These are phyloP conservation scores for Psophocarpus tetragonolobus DNA, from an alignment of 306 rosid genomes.

Conservation along the genomic window DNA sequence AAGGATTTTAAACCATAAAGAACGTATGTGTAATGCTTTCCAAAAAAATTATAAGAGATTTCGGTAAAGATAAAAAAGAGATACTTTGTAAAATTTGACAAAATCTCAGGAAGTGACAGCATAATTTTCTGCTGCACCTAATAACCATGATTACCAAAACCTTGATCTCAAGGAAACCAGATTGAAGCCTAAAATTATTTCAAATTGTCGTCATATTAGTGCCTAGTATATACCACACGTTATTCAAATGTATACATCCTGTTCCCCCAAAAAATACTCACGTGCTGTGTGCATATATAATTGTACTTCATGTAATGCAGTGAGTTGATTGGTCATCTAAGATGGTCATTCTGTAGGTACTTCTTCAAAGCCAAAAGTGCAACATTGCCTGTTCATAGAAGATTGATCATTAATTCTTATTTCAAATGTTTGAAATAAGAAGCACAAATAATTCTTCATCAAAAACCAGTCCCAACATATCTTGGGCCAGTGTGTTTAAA, in stretches of 20 bases:
- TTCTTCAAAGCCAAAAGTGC: conserved; percentile 74
- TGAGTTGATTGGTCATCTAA: conserved; percentile 18
- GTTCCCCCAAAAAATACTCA: neutral
- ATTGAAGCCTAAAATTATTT: conserved; percentile 25
- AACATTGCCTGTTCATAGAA: conserved; percentile 84
- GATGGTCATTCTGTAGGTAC: conserved; percentile 27
- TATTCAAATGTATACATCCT: conserved; percentile 25
- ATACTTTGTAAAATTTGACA: no score
- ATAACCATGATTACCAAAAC: conserved; percentile 16
- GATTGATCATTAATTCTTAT: conserved; percentile 6
- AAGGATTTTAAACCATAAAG: no score
- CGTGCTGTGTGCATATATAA: conserved; percentile 10
- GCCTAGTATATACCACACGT: conserved; percentile 32
- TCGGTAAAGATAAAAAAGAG: no score
- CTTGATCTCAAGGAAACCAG: conserved; percentile 23
- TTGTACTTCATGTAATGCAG: conserved; percentile 18
- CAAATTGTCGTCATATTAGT: conserved; percentile 21
- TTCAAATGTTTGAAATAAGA: neutral
- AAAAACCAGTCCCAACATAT: neutral
- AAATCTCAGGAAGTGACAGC: no score
- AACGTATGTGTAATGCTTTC: no score
- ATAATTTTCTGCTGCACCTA: no score
- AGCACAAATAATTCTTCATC: neutral
- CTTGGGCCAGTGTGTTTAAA: no score
- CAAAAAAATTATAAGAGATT: no score